Evolutionary conservation across 1,139 yeast genomes (phyloP).

Genomic region (Candida buenavistaensis): DNA sequence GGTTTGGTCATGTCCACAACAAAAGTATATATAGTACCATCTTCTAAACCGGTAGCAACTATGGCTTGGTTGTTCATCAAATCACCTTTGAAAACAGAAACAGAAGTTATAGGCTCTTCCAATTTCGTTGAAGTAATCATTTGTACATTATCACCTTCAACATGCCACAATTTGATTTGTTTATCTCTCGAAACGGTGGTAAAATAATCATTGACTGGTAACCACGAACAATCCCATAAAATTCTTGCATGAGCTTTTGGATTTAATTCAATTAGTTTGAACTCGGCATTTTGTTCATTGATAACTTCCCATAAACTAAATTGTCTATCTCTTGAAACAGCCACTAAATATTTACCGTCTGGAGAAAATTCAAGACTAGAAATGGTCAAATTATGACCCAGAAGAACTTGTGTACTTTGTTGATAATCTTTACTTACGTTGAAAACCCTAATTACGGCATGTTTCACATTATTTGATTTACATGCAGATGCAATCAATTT

Average conservation of each 20-base stretch:
- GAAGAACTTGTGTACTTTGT: conserved; percentile 41
- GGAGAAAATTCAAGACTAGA: conserved; percentile 80
- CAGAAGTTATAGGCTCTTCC: conserved; percentile 66
- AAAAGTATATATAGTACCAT: conserved; percentile 39
- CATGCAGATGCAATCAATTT: conserved; percentile 84
- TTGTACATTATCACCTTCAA: conserved; percentile 24
- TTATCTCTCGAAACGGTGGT: conserved; percentile 90
- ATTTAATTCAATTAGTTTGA: conserved; percentile 46
- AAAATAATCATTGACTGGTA: conserved; percentile 43
- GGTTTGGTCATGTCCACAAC: conserved; percentile 25
- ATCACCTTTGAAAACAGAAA: conserved; percentile 47
- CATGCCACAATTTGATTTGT: conserved; percentile 69
- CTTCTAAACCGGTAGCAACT: conserved; percentile 74
- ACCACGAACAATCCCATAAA: conserved; percentile 95
- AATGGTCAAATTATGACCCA: conserved; percentile 76
- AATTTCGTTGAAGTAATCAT: conserved; percentile 39
- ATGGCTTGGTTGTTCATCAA: conserved; percentile 21
- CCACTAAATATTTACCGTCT: conserved; percentile 63
- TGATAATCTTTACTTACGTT: conserved; percentile 50
- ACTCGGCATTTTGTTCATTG: conserved; percentile 35
- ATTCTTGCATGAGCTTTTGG: conserved; percentile 86
- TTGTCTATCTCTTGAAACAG: conserved; percentile 90
- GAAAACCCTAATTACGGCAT: conserved; percentile 82
- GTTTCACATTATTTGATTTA: conserved; percentile 77
- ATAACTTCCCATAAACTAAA: conserved; percentile 72